Evolutionary conservation across 2,329 filamentous ascomycete species (phyloP), one percentile per base, ranked within the genome.

Genomic region (Paecilomyces dactylethromorphus): DNA sequence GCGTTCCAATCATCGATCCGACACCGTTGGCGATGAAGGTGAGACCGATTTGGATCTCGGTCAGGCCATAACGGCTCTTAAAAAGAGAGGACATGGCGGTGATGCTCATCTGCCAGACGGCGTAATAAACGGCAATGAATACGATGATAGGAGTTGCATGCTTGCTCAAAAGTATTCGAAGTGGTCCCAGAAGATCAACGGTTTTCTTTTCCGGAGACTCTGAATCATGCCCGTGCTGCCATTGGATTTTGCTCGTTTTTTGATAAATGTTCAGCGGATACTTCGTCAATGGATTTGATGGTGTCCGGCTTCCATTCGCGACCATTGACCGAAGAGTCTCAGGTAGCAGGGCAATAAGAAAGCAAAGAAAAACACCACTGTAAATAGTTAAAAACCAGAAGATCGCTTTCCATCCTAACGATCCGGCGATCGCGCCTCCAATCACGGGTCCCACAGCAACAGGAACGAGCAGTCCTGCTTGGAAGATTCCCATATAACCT

Each of bases 61-160:
- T 66, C 0, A 82, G 69, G 7, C 70, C 70, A 59, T 84, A 84
- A 3, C 63, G 65, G 0, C 64, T 60, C 33, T 78, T 64, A 63
- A 84, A 81, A 0, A 84, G 71, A 0, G 75, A 75, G 0, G 82
- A 81, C 74, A 82, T 80, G 35, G 77, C 78, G 0, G 82, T 82
- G 58, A 82, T 82, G 63, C 76, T 79, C 79, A 83, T 83, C 58
- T 83, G 80, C 79, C 80, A 84, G 7, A 81, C 77, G 0, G 80
- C 74, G 58, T 83, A 84, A 67, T 82, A 79, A 2, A 82, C 64
- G 0, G 78, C 78, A 3, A 82, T 72, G 56, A 80, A 83, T 15
- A 78, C 3, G 31, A 82, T 77, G 5, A 81, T 75, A 0, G 76
- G 74, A 0, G 75, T 69, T 0, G 79, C 76, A 1, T 77, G 69